Evolutionary conservation across 2,329 filamentous ascomycete genomes (phyloP).

Genomic region (Paracoccidioides lutzii): DNA sequence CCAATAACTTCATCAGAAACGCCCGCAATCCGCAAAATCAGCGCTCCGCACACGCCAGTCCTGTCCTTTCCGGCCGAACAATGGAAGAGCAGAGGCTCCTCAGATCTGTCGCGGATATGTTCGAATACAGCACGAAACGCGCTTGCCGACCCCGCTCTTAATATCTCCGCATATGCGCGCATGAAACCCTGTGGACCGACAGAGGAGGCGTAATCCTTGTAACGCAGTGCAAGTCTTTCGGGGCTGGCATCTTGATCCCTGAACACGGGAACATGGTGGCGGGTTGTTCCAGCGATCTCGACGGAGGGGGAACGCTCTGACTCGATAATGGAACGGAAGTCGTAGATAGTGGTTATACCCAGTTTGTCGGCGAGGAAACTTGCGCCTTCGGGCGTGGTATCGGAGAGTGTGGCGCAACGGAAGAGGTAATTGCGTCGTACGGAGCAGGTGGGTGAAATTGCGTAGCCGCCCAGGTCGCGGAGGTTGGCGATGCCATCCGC

Average conservation of each 20-base stretch:
- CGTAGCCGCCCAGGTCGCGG: constrained; percentile 52
- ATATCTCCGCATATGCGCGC: constrained; percentile 53
- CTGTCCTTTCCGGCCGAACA: constrained; percentile 69
- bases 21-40: constrained; percentile 52
- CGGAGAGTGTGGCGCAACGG: constrained; percentile 55
- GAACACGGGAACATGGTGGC: constrained; percentile 55
- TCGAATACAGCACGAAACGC: constrained; percentile 46
- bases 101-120: constrained; percentile 39
- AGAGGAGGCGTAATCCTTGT: constrained; percentile 45
- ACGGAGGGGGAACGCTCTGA: constrained; percentile 29
- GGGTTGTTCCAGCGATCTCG: constrained; percentile 39
- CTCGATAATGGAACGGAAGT: constrained; percentile 48
- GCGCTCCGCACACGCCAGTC: constrained; percentile 56
- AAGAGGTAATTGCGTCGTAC: constrained; percentile 47
- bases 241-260: constrained; percentile 50
- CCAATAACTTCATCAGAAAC: constrained; percentile 47
- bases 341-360: constrained; percentile 53
- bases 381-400: constrained; percentile 43
- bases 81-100: constrained; percentile 49
- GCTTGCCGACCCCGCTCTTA: constrained; percentile 48
- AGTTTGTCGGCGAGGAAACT: constrained; percentile 38
- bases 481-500: constrained; percentile 53
- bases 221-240: constrained; percentile 49
- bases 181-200: constrained; percentile 51
- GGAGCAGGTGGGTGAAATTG: constrained; percentile 25